Evolutionary conservation across 441 rosid genomes (phyloP).

Genomic region (Gossypium gossypioides): DNA sequence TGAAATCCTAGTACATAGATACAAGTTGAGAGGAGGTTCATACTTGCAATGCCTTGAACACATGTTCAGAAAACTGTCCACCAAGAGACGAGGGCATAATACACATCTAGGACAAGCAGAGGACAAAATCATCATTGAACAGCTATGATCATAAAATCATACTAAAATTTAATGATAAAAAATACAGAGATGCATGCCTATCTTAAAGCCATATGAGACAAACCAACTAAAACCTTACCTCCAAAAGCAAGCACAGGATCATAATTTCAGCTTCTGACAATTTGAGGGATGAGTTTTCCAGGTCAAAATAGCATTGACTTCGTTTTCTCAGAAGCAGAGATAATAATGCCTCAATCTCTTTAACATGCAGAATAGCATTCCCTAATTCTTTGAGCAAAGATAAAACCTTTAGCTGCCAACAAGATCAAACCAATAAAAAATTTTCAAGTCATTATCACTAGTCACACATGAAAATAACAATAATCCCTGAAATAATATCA

Average conservation of each 20-base stretch:
- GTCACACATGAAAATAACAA: neutral
- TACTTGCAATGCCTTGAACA: constrained; percentile 65
- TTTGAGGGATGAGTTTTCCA: constrained; percentile 36
- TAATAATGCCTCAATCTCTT: constrained; percentile 54
- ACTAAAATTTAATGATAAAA: constrained; percentile 3
- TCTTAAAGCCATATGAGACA: neutral
- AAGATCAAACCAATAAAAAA: constrained; percentile 10
- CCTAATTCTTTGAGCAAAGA: constrained; percentile 83
- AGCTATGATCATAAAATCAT: neutral
- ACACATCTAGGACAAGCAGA: constrained; percentile 43
- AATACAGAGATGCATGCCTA: neutral
- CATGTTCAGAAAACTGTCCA: constrained; percentile 34
- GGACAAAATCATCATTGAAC: constrained; percentile 18
- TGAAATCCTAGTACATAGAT: neutral
- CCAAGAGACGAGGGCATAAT: constrained; percentile 30
- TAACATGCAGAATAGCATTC: constrained; percentile 34
- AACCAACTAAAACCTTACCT: constrained; percentile 35
- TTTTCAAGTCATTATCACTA: neutral
- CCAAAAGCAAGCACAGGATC: constrained; percentile 78
- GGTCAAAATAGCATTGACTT: constrained; percentile 34
- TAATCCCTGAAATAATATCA: neutral
- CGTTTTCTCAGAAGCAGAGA: constrained; percentile 59
- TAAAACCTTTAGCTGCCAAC: constrained; percentile 64
- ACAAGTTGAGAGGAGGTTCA: constrained; percentile 23
- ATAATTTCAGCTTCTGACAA: constrained; percentile 55